Percentiles rank a stretch among this genome's conserved stretches.
These are phyloP conservation scores for Kwoniella sp. DNA, from an alignment of 768 basidiomycete species.

Conservation along the genomic window DNA sequence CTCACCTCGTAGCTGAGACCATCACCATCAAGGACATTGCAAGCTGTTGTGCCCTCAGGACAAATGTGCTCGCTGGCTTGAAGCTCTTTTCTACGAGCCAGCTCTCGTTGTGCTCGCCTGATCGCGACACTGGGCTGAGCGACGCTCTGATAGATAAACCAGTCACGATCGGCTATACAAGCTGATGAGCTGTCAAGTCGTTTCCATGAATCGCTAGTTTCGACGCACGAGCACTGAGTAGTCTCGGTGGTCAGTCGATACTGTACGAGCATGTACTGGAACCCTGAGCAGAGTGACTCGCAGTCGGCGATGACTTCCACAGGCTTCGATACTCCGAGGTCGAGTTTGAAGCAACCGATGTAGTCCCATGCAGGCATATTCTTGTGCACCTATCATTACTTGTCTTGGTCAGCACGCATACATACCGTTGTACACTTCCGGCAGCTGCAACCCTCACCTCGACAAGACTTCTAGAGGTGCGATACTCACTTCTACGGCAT, in stretches of 20 bases:
- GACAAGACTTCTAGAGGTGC: too few relatives aligned
- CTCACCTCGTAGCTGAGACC: slow-evolving; percentile 10
- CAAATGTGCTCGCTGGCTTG: background rate
- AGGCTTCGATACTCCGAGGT: background rate
- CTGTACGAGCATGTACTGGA: background rate
- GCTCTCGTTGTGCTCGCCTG: background rate
- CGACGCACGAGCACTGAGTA: background rate
- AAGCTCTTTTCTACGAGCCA: background rate
- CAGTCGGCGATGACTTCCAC: background rate
- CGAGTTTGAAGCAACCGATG: background rate
- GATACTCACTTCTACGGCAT: too few relatives aligned
- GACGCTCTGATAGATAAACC: background rate
- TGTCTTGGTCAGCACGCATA: too few relatives aligned
- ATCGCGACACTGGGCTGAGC: background rate
- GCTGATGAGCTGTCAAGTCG: too few relatives aligned
- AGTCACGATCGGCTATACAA: background rate
- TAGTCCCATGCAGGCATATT: background rate
- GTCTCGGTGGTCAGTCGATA: background rate
- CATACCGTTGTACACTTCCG: too few relatives aligned
- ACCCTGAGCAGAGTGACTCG: background rate
- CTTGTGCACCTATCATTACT: background rate
- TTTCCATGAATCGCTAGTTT: background rate
- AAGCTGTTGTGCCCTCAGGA: slow-evolving; percentile 1
- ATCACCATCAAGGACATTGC: slow-evolving; percentile 2
- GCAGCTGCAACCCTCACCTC: too few relatives aligned